Evolutionary conservation across 2,329 filamentous ascomycete genomes (phyloP).

Genomic region (Nannizziopsis arthrosporioides): DNA sequence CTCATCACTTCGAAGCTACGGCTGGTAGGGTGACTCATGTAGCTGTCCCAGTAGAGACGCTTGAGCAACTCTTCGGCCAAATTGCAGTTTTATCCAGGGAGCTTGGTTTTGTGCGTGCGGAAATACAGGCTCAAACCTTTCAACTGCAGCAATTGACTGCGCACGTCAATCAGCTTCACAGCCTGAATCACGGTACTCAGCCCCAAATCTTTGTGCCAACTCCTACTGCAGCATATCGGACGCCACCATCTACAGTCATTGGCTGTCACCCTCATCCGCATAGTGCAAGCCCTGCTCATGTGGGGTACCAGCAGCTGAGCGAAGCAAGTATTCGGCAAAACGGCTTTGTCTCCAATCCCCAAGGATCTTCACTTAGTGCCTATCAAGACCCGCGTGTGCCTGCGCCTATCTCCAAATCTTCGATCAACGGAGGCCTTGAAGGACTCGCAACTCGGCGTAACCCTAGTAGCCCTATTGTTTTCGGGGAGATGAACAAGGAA

Average conservation of each 20-base stretch:
- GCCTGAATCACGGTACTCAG: not conserved
- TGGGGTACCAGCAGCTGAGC: not conserved
- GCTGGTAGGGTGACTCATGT: slow-evolving; percentile 3
- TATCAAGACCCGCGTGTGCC: not conserved
- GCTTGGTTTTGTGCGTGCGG: slow-evolving; percentile 5
- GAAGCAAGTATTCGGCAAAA: not conserved
- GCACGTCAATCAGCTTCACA: slow-evolving; percentile 1
- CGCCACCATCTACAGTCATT: not conserved
- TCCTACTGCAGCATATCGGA: slow-evolving; percentile 7
- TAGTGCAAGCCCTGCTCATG: not conserved
- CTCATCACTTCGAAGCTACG: not conserved
- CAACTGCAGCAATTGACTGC: slow-evolving; percentile 8
- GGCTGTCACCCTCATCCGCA: not conserved
- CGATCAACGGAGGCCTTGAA: not conserved
- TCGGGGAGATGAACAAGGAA: not conserved
- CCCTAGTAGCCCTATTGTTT: slow-evolving; percentile 1
- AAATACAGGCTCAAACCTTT: slow-evolving; percentile 7
- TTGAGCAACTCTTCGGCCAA: not conserved
- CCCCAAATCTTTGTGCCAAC: slow-evolving; percentile 3
- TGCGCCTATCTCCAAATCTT: slow-evolving; percentile 3
- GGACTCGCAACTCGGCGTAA: slow-evolving; percentile 1
- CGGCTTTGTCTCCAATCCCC: not conserved
- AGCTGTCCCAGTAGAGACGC: not conserved
- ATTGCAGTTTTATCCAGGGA: slow-evolving; percentile 3
- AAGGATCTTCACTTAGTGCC: not conserved